Base-by-base conservation (phyloP, 2,329 filamentous ascomycete species). In the Ophiostoma angusticollis region DNA sequence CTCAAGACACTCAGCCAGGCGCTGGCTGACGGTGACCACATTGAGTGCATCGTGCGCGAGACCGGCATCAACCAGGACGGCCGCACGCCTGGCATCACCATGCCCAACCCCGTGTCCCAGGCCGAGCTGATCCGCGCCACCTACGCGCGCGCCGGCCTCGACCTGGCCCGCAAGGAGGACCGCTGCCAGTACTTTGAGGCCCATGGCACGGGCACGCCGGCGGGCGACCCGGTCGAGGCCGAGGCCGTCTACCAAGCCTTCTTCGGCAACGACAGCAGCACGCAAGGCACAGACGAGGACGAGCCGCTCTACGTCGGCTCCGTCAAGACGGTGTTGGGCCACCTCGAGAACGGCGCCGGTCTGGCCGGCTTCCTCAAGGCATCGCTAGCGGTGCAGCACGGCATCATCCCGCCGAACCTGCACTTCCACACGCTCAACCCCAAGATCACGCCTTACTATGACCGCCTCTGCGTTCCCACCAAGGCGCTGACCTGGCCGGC, bases 1-100 rank as follows among this genome's bases (percentile, higher is more conserved):
- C 49, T 77, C 14, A 76, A 76, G 52, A 60, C 59, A 0, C 52
- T 66, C 18, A 63, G 60, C 23, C 60, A 59, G 27, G 74, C 74
- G 1, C 42, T 77, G 7, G 54, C 55, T 4, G 70, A 72, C 35
- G 66, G 67, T 4, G 63, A 66, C 37, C 35, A 43, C 1, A 67
- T 72, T 29, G 53, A 62, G 24, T 62, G 58, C 16, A 50, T 72
- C 33, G 62, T 74, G 32, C 61, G 67, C 5, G 63, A 63, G 31
- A 66, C 64, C 0, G 63, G 58, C 9, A 50, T 62, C 35, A 70
- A 70, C 44, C 61, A 61, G 19, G 70, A 76, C 46, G 72, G 72
- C 11, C 55, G 52, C 23, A 61, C 68, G 45, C 29, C 54, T n/a
- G 71, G 71, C 0, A 67, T 77, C 41, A 75, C 71, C 0, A 61